phyloP scores from a whole-genome alignment of 2,329 filamentous ascomycete genomes.

The Alternaria ethzedia region DNA sequence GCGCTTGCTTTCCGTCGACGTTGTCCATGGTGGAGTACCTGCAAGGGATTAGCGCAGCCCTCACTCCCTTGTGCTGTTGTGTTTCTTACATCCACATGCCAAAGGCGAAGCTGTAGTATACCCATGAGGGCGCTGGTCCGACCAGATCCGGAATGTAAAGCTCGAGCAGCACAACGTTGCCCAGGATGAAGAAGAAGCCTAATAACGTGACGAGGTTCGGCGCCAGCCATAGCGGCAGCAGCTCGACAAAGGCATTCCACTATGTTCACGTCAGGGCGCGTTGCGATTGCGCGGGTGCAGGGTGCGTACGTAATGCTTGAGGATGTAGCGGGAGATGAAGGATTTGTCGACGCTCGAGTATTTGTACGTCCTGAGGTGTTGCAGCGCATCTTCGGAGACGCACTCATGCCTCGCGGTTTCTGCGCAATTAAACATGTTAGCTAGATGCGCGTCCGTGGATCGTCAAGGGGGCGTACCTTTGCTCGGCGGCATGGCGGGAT shows the following conservation, averaged over 20 bases:
- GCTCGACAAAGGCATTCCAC: conserved; percentile 96
- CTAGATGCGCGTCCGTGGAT: conserved; percentile 4
- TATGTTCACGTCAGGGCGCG: conserved; percentile 53
- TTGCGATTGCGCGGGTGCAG: conserved; percentile 9
- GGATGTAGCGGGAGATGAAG: conserved; percentile 88
- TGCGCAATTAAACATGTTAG: conserved; percentile 9
- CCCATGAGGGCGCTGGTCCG: conserved; percentile 86
- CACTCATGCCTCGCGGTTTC: conserved; percentile 71
- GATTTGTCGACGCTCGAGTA: conserved; percentile 98
- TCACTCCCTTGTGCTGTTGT: neutral
- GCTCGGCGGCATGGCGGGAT: conserved; percentile 45
- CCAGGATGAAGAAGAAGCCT: conserved; percentile 92
- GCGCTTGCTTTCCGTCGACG: conserved; percentile 95
- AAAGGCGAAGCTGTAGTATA: conserved; percentile 94
- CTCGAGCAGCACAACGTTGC: conserved; percentile 77
- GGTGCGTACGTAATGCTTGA: conserved; percentile 86
- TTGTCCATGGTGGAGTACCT: conserved; percentile 97
- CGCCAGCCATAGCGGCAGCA: conserved; percentile 93
- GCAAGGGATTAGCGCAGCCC: conserved; percentile 18
- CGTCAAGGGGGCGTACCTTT: conserved; percentile 37
- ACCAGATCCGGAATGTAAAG: conserved; percentile 88
- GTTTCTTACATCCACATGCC: conserved; percentile 84
- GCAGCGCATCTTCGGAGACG: conserved; percentile 86
- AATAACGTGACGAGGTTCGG: conserved; percentile 97
- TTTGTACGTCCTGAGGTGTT: conserved; percentile 93